Percentiles rank a stretch among this genome's conserved stretches.
Conservation (phyloP, 495 filamentous ascomycete genomes). For the Thermothielavioides terrestris region DNA sequence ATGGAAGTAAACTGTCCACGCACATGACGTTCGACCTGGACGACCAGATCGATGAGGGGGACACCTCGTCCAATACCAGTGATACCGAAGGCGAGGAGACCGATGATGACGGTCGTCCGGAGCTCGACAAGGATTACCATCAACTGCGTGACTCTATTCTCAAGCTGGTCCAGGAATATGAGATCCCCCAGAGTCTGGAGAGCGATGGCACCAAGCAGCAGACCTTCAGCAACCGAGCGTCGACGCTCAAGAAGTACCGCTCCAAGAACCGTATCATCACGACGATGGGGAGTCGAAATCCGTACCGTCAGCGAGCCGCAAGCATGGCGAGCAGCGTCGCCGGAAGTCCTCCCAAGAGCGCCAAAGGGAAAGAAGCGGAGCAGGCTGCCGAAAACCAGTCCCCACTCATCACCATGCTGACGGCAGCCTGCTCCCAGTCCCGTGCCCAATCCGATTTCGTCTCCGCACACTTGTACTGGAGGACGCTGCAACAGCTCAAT, state of each 20-base stretch:
- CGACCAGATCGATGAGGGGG: slow-evolving; percentile 54
- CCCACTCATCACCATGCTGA: slow-evolving; percentile 57
- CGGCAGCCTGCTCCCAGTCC: slow-evolving; percentile 58
- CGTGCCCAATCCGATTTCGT: slow-evolving; percentile 62
- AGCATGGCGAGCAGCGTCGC: slow-evolving; percentile 27
- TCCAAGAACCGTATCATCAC: slow-evolving; percentile 44
- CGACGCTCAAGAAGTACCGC: slow-evolving; percentile 41
- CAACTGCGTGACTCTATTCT: slow-evolving; percentile 72
- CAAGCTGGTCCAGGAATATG: slow-evolving; percentile 72
- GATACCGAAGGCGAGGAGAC: slow-evolving; percentile 59
- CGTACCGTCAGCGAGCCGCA: slow-evolving; percentile 40
- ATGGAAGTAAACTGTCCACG: slow-evolving; percentile 59
- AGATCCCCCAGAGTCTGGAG: slow-evolving; percentile 55
- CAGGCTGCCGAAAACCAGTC: slow-evolving; percentile 31
- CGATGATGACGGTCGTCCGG: slow-evolving; percentile 51
- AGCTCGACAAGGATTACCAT: slow-evolving; percentile 73
- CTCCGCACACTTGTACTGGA: slow-evolving; percentile 60
- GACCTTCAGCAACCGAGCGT: slow-evolving; percentile 56
- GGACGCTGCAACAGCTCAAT: slow-evolving; percentile 55
- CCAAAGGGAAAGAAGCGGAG: slow-evolving; percentile 27
- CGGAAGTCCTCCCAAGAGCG: slow-evolving; percentile 21
- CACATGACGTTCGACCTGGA: slow-evolving; percentile 65
- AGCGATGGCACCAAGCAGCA: slow-evolving; percentile 44
- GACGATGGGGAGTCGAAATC: slow-evolving; percentile 46
- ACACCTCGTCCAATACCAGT: slow-evolving; percentile 48